These are phyloP conservation scores for Penicillium decumbens DNA, from an alignment of 2,329 filamentous ascomycete species.

Conservation along the genomic window DNA sequence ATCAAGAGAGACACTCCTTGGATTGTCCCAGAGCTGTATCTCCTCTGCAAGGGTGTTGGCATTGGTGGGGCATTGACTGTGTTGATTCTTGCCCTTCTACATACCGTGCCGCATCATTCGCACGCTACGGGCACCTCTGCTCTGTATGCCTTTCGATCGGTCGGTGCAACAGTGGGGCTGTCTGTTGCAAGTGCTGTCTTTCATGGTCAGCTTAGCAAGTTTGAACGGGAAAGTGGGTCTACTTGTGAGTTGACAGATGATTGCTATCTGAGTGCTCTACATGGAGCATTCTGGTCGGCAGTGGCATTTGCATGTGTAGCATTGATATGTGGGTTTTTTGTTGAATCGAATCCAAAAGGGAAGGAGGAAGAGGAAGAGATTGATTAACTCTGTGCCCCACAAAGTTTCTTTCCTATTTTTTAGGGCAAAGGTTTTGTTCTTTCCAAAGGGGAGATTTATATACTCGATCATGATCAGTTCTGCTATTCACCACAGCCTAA, in stretches of 20 bases:
- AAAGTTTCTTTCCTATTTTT: not conserved
- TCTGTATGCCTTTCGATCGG: conserved; percentile 13
- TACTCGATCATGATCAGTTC: not conserved
- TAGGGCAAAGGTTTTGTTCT: not conserved
- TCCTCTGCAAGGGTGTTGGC: conserved; percentile 10
- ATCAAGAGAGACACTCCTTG: conserved; percentile 5
- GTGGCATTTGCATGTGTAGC: conserved; percentile 5
- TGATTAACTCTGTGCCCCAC: not conserved
- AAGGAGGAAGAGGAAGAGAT: not conserved
- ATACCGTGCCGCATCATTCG: conserved; percentile 8
- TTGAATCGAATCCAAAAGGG: not conserved
- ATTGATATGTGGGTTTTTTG: conserved; percentile 6
- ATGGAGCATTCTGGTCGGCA: conserved; percentile 9
- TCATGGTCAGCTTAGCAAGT: conserved; percentile 2
- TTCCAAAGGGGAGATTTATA: not conserved
- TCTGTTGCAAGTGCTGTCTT: conserved; percentile 9
- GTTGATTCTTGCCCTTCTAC: conserved; percentile 12
- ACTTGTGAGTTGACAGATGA: not conserved
- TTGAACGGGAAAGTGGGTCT: not conserved
- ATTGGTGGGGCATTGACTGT: conserved; percentile 12
- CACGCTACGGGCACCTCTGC: conserved; percentile 14
- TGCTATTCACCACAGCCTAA: no score
- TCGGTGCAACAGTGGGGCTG: conserved; percentile 8
- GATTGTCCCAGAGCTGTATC: conserved; percentile 10
- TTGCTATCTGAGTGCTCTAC: conserved; percentile 10